Evolutionary conservation across 2,329 filamentous ascomycete species (phyloP), one percentile per base, ranked within the genome.

Genomic region (Pseudogymnoascus sp.): DNA sequence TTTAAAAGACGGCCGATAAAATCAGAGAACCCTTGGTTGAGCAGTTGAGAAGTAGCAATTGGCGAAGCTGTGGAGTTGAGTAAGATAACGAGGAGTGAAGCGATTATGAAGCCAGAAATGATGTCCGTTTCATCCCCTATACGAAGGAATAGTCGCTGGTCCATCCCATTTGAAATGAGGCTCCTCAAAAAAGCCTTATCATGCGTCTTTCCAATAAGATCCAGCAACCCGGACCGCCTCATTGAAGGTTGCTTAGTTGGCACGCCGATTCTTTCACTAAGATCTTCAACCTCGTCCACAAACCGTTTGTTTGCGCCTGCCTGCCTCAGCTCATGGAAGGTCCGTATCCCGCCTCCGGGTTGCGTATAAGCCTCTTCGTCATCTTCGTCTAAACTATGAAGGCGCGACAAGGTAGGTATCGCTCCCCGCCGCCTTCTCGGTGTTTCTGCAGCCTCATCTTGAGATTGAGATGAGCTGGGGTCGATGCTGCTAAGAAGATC

Each of bases 81-180:
- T 31, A 93, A 80, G 2, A 83, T 81, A 4, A 85, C 76, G 4
- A 90, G 76, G n/a, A 84, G 81, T 1, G 84, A 82, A n/a, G 83
- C 74, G 12, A 91, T 79, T 1, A 85, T 76, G 69, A 88, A 89
- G 5, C 85, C 85, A 60, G 81, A 80, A 36, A 88, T 76, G 21
- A 80, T 66, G 70, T 92, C 88, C 1, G 79, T 74, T 68, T 88
- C 84, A 58, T 79, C 77, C 0, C 79, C 80, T 8, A 89, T 78
- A 42, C 83, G 81, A 48, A 82, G 79, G 60, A 91, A 82, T 13
- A 97, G 78, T 31, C 82, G 83, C 61, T 85, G 81, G 65, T 91
- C 89, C 62, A 89, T 84, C 5, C 85, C 84, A 66, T 91, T 87
- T 65, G 92, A 87, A 17, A 89, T 81, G 68, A 96, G 92, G 65